Percentiles rank a stretch among this genome's conserved stretches.
Conservation (phyloP, 1,284 basidiomycete species). For the Xerocomus nothofagi region DNA sequence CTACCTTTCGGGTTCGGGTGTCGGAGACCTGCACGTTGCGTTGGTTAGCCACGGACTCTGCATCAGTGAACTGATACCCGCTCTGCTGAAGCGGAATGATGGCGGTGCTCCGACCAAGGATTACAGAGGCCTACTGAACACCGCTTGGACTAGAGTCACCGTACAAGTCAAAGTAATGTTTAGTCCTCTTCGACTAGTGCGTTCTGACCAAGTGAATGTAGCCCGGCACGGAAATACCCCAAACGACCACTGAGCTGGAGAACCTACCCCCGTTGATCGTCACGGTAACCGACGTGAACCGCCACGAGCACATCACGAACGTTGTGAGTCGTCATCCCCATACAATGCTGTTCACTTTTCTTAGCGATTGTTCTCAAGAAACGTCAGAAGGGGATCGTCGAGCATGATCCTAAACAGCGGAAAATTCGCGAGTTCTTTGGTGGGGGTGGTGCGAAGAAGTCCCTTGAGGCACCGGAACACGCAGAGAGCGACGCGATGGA, state of each 20-base stretch:
- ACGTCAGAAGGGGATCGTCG: constrained; percentile 78
- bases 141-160: constrained; percentile 65
- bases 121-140: constrained; percentile 63
- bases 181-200: neutral
- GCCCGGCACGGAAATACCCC: constrained; percentile 32
- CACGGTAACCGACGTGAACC: constrained; percentile 53
- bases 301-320: constrained; percentile 52
- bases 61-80: constrained; percentile 63
- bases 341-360: neutral
- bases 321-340: constrained; percentile 46
- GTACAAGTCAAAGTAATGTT: constrained; percentile 47
- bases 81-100: constrained; percentile 47
- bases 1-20: constrained; percentile 45
- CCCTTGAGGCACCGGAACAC: constrained; percentile 20
- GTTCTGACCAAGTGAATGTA: constrained; percentile 20
- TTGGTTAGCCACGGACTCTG: constrained; percentile 82
- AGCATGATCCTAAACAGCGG: constrained; percentile 73
- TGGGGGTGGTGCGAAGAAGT: constrained; percentile 40
- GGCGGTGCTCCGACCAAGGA: constrained; percentile 33
- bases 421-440: constrained; percentile 78
- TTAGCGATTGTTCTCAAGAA: constrained; percentile 42
- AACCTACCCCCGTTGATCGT: constrained; percentile 41
- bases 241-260: constrained; percentile 23
- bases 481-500: constrained; percentile 35
- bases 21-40: constrained; percentile 55